phyloP scores from a whole-genome alignment of 768 basidiomycete genomes.

The Cyathus striatus region DNA sequence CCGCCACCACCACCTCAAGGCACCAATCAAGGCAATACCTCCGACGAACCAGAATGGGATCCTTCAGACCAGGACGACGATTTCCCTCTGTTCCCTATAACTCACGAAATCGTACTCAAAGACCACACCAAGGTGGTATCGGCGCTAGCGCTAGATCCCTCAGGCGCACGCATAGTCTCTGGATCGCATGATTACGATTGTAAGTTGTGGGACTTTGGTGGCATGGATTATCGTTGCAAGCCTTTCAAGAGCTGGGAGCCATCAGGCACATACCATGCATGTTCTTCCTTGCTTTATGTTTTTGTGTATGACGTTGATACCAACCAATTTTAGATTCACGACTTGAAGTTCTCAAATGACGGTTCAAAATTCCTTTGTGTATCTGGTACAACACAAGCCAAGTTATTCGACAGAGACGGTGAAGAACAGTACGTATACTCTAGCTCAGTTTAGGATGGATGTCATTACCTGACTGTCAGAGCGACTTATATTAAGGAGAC shows the following conservation, averaged over 20 bases:
- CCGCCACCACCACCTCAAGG: slow-evolving; percentile 14
- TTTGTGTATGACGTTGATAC: not conserved
- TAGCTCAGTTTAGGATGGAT: slow-evolving; percentile 17
- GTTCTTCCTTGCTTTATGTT: slow-evolving; percentile 8
- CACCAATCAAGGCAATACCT: slow-evolving; percentile 9
- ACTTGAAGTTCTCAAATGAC: slow-evolving; percentile 84
- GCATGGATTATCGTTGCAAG: slow-evolving; percentile 86
- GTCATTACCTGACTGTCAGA: slow-evolving; percentile 52
- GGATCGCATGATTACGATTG: slow-evolving; percentile 98
- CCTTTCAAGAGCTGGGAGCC: slow-evolving; percentile 98
- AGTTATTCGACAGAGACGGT: slow-evolving; percentile 88
- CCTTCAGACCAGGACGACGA: slow-evolving; percentile 49
- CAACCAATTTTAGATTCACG: slow-evolving; percentile 71
- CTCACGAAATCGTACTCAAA: slow-evolving; percentile 89
- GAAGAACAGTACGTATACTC: slow-evolving; percentile 74
- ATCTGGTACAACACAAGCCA: slow-evolving; percentile 85
- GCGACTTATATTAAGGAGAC: slow-evolving; percentile 86
- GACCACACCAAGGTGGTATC: slow-evolving; percentile 96
- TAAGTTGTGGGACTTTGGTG: slow-evolving; percentile 99
- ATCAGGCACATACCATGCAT: slow-evolving; percentile 86
- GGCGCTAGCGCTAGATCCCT: slow-evolving; percentile 87
- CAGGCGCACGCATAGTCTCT: slow-evolving; percentile 85
- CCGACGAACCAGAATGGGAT: slow-evolving; percentile 57
- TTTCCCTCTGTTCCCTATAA: slow-evolving; percentile 69
- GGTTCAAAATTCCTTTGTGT: slow-evolving; percentile 83